Evolutionary conservation across 2,329 filamentous ascomycete genomes (phyloP).

Genomic region (Colletotrichum sansevieriae): DNA sequence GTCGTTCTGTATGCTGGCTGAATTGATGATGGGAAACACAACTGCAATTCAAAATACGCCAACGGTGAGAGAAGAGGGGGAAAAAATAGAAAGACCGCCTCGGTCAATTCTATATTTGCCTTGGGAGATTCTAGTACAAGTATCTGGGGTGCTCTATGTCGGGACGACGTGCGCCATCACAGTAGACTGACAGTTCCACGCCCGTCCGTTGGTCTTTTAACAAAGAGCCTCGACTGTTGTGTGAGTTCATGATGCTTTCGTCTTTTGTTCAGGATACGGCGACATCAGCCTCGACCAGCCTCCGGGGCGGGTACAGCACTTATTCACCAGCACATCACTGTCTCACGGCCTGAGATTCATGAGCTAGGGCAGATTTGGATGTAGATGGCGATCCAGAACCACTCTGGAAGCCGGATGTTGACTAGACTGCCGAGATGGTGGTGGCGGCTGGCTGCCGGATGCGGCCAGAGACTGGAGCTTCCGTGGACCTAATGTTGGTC

Average conservation of each 20-base stretch:
- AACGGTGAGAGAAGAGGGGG: no score
- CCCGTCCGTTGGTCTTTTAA: not conserved
- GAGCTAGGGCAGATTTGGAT: no score
- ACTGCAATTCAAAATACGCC: no score
- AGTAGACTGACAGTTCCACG: not conserved
- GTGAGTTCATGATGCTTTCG: not conserved
- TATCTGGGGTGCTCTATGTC: not conserved
- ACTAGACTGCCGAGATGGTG: not conserved
- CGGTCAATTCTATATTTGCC: no score
- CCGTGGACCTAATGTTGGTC: no score
- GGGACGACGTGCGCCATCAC: not conserved
- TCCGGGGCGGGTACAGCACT: not conserved
- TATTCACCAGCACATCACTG: no score
- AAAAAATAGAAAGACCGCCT: no score
- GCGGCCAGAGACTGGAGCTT: not conserved
- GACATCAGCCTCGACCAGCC: not conserved
- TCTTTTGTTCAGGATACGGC: not conserved
- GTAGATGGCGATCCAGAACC: no score
- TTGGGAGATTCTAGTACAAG: not conserved
- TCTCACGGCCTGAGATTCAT: no score
- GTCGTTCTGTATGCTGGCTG: no score
- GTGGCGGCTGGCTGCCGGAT: conserved; percentile 5
- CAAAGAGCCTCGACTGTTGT: not conserved
- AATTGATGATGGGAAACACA: no score
- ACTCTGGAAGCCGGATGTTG: not conserved